Evolutionary conservation across 768 basidiomycete species (phyloP).

Genomic region (Termitomyces sp.): DNA sequence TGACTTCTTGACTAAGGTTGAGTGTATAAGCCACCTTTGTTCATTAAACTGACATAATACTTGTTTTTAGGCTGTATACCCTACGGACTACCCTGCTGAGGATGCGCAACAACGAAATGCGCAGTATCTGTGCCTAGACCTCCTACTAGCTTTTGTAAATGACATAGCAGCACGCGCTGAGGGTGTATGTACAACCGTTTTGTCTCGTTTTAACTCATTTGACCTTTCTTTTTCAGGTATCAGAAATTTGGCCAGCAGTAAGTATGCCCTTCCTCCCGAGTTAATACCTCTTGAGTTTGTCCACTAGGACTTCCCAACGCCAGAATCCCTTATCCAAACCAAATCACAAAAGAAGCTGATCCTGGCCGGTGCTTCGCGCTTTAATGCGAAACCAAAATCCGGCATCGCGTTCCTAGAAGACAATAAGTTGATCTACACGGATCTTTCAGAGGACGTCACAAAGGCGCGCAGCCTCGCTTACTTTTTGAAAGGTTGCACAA

Average conservation of each 20-base stretch:
- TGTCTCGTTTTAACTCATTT: conserved; percentile 4
- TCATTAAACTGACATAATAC: background rate
- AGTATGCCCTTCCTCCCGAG: conserved; percentile 17
- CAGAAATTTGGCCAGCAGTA: conserved; percentile 62
- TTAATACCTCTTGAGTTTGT: conserved; percentile 1
- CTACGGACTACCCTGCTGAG: conserved; percentile 52
- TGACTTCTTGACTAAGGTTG: conserved; percentile 83
- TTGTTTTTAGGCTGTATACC: conserved; percentile 70
- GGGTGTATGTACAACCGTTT: conserved; percentile 29
- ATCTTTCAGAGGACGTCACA: conserved; percentile 51
- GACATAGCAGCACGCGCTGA: conserved; percentile 73
- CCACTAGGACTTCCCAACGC: conserved; percentile 46
- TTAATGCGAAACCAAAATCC: conserved; percentile 90
- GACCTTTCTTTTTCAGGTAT: conserved; percentile 25
- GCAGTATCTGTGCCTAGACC: conserved; percentile 85
- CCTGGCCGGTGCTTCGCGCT: conserved; percentile 75
- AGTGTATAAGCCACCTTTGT: conserved; percentile 8
- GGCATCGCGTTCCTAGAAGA: conserved; percentile 91
- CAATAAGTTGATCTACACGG: conserved; percentile 78
- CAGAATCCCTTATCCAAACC: conserved; percentile 53
- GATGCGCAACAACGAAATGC: conserved; percentile 69
- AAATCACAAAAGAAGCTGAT: conserved; percentile 89
- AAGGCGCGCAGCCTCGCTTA: conserved; percentile 68
- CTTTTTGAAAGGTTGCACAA: conserved; percentile 80
- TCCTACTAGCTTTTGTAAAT: conserved; percentile 81